Conservation (phyloP, 768 basidiomycete species). For the Podaxis rugospora region DNA sequence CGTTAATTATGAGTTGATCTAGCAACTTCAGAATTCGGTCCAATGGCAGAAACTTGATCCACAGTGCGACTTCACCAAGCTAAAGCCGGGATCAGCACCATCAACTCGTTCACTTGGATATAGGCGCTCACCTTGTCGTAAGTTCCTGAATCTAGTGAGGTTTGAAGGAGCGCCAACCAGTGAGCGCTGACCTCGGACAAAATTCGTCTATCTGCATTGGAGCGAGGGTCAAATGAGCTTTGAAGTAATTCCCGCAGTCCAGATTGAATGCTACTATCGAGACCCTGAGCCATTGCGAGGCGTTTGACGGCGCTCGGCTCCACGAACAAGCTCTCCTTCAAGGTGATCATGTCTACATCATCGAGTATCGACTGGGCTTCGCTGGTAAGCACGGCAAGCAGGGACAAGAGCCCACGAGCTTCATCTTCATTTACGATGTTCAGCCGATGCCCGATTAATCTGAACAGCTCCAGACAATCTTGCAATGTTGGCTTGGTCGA, state of each 20-base stretch:
- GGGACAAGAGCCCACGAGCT: conserved; percentile 26
- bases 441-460: conserved; percentile 12
- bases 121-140: neutral
- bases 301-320: conserved; percentile 27
- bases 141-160: conserved; percentile 8
- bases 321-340: conserved; percentile 39
- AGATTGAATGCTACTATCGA: conserved; percentile 33
- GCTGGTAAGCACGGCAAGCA: conserved; percentile 35
- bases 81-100: conserved; percentile 17
- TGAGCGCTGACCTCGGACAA: conserved; percentile 34
- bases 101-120: neutral
- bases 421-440: conserved; percentile 13
- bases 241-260: conserved; percentile 39
- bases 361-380: conserved; percentile 23
- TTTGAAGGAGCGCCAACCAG: conserved; percentile 35
- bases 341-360: conserved; percentile 21
- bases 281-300: conserved; percentile 26
- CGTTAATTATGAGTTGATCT: conserved; percentile 26
- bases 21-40: conserved; percentile 40
- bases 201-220: conserved; percentile 32
- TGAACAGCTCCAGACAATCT: conserved; percentile 14
- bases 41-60: conserved; percentile 52
- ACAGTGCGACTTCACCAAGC: conserved; percentile 28
- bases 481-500: neutral
- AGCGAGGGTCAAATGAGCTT: conserved; percentile 30